Evolutionary conservation across 768 basidiomycete genomes (phyloP), one percentile per base, ranked within the genome.

Genomic region (Tylopilus plumbeoviolaceoides): DNA sequence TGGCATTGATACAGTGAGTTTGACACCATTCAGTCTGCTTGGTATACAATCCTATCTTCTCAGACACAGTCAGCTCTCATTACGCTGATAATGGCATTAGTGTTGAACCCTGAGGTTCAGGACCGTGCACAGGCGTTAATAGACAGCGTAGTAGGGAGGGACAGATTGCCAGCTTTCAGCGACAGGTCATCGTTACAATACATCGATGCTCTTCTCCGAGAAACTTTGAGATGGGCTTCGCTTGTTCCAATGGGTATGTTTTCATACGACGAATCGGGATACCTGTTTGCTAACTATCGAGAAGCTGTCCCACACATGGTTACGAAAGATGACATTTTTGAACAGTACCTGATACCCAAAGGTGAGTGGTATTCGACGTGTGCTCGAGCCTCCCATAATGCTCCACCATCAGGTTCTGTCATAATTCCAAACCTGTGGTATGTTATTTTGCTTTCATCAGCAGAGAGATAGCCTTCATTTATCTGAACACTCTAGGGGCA

Each of bases 281-380:
- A 12, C 35, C 33, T 48, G 36, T 6, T 21, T 35, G 12, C 28
- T 58, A 10, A 63, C 21, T 25, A 11, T 3, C 31, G 12, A 23
- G 31, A 20, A 64, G 70, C 57, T 17, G 31, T 71, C 18, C 66
- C 71, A 14, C 72, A 70, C 45, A 47, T 47, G 36, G 42, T 63
- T 2, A 73, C 71, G 0, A 61, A 68, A 38, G 74, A 76, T 48
- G 75, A 78, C 38, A 44, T 69, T 15, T 78, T 76, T 48, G 63
- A 71, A 33, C 72, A 73, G 12, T 76, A 75, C 39, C 62, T 76
- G 3, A 84, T 84, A 50, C 82, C 82, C 6, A 73, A 74, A 51
- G 82, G 81, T 56, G n/a, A 14, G 56, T n/a, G 5, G 15, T 15
- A 14, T 12, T 31, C 25, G 27, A 23, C 12, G 12, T 36, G 18